phyloP scores from a whole-genome alignment of 139 green algal genomes.

The Chara braunii region DNA sequence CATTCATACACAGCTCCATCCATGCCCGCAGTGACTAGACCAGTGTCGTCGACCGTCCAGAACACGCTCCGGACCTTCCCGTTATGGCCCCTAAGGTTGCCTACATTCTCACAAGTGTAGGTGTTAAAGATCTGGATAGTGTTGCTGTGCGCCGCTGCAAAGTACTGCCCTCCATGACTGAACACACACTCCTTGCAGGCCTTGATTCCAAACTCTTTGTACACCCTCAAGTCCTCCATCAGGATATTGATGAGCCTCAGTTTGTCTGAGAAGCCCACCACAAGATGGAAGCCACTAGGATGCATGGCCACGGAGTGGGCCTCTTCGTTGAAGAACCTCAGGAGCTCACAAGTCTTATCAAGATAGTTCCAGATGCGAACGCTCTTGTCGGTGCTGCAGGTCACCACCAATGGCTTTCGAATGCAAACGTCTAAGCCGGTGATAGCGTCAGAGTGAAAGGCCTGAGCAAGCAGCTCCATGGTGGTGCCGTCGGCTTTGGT shows the following conservation, averaged over 20 bases:
- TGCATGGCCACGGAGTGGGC: constrained; percentile 75
- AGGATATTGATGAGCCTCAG: constrained; percentile 79
- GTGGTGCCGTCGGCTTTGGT: constrained; percentile 58
- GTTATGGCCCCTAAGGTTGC: constrained; percentile 74
- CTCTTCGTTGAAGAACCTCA: constrained; percentile 60
- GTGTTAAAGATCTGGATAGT: constrained; percentile 77
- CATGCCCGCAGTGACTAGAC: constrained; percentile 63
- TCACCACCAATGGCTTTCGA: constrained; percentile 69
- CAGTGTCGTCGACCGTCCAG: constrained; percentile 39
- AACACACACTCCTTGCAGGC: constrained; percentile 65
- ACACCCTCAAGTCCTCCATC: constrained; percentile 64
- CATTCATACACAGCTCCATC: constrained; percentile 88
- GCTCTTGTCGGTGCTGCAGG: constrained; percentile 58
- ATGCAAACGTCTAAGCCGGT: constrained; percentile 69
- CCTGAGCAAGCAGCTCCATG: background rate
- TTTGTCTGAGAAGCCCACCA: constrained; percentile 81
- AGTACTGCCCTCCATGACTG: constrained; percentile 73
- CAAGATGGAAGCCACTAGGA: constrained; percentile 43
- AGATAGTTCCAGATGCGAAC: constrained; percentile 81
- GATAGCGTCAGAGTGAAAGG: constrained; percentile 48
- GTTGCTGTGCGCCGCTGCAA: constrained; percentile 78
- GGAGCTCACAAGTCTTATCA: constrained; percentile 53
- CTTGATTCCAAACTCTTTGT: constrained; percentile 69
- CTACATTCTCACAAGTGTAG: constrained; percentile 77
- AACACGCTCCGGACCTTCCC: constrained; percentile 49